Conservation (phyloP, 2,329 filamentous ascomycete species). For the Seiridium unicorne region DNA sequence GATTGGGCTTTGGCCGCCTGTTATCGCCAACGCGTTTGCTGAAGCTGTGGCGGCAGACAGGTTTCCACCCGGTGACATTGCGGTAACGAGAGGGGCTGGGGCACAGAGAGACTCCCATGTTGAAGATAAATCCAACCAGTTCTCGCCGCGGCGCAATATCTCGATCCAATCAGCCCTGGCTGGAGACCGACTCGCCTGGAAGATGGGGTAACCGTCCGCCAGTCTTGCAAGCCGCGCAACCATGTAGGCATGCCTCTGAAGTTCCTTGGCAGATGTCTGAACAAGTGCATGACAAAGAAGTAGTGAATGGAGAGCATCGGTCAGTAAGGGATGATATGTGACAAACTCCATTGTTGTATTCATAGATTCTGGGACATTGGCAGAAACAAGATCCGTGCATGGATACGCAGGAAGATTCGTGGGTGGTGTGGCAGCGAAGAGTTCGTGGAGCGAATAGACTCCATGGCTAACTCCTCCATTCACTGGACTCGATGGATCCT, state of each 20-base stretch:
- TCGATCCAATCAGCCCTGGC: conserved; percentile 80
- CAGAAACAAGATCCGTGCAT: conserved; percentile 33
- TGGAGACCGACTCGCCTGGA: conserved; percentile 69
- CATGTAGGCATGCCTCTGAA: conserved; percentile 78
- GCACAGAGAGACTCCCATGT: conserved; percentile 72
- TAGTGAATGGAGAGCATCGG: conserved; percentile 75
- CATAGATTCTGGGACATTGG: conserved; percentile 25
- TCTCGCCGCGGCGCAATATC: conserved; percentile 63
- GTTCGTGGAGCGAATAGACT: conserved; percentile 50
- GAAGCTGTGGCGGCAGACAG: conserved; percentile 25
- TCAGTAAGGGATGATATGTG: conserved; percentile 79
- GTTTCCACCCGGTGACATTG: conserved; percentile 15
- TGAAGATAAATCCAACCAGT: conserved; percentile 65
- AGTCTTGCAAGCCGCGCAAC: conserved; percentile 72
- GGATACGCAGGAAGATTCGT: conserved; percentile 68
- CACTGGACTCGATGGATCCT: conserved; percentile 32
- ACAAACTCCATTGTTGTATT: conserved; percentile 55
- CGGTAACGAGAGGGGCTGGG: conserved; percentile 50
- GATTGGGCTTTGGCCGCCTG: conserved; percentile 26
- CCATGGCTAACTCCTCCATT: conserved; percentile 29
- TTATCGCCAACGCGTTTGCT: conserved; percentile 34
- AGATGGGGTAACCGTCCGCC: conserved; percentile 77
- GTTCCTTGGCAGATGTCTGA: conserved; percentile 75
- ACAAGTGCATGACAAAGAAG: conserved; percentile 77
- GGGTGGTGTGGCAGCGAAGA: conserved; percentile 71